Evolutionary conservation across 345 rosid genomes (phyloP), one percentile per base, ranked within the genome.

Genomic region (Erucastrum elatum): DNA sequence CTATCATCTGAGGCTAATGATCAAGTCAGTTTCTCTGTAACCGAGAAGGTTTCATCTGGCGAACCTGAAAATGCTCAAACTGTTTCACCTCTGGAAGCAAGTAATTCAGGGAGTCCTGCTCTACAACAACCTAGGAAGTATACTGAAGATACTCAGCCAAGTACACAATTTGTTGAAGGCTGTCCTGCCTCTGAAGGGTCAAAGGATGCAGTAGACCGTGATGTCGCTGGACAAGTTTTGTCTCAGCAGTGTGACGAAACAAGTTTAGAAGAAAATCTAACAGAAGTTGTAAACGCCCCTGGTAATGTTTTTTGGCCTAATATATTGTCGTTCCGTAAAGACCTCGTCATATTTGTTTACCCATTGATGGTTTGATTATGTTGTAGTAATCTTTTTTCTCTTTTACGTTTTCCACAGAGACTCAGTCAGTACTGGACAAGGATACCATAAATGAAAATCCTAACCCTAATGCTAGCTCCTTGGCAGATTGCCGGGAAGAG

Each of bases 261-360:
- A 59, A 13, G 37, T 11, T 17, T 51, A 27, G 72, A 84, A 81
- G 87, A 76, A 80, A 84, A 65, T 73, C 30, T 72, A 70, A 69
- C 72, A 66, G 79, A 72, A 71, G 71, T 72, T 29, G 68, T 70
- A 39, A 73, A 75, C 10, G 77, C 55, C 70, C 74, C 86, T 79
- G 97, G 93, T 92, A 80, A 35, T 29, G 65, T 35, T 75, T 79
- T 64, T 25, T 61, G 68, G 67, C 3, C 33, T 74, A 35, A 17
- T 53, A 17, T 55, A 64, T 63, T 34, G 5, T 26, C 15, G 17
- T 74, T 13, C 21, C 21, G 0, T 21, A 21, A 21, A 21, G 21
- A 26, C 70, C 58, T 60, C 60, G 12, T 34, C 64, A 11, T 10
- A 27, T 46, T 30, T 59, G 29, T 66, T 72, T 66, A 66, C 44